Base-by-base conservation (phyloP, 768 basidiomycete genomes). In the Mycena filopes region DNA sequence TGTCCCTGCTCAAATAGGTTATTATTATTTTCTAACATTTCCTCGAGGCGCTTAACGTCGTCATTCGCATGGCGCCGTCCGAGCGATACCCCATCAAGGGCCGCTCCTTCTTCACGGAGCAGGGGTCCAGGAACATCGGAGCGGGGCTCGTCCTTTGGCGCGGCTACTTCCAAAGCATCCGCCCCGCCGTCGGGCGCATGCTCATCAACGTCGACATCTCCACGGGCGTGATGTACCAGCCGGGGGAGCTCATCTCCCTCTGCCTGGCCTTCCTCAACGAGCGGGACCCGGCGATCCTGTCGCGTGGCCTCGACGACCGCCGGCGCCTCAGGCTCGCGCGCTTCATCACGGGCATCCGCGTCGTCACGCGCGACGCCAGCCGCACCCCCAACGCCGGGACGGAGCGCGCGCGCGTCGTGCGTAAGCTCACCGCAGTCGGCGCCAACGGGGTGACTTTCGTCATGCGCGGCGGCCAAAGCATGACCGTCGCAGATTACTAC, bases 121-220 rank as follows among this genome's bases (percentile, higher is more conserved):
- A 77, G 1, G 90, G 87, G 55, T 82, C 77, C 11, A 83, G 79
- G 48, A 70, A 76, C 29, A 80, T 93, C 26, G 89, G 91, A 1
- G 72, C 74, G 0, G 92, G 93, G 0, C 81, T 94, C 4, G 83
- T 87, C 16, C 81, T 93, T 0, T 92, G 91, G 91, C 83, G 92
- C 4, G 93, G 93, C 0, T 93, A 91, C 59, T 94, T 94, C 76
- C 93, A 94, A 72, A 91, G 89, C 0, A 83, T 93, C 15, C 83
- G 93, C 23, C 92, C 92, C 4, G 86, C 85, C 0, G 82, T 88
- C 20, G 87, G 87, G 0, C 78, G 79, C 0, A 84, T 94, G 70
- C 74, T 93, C 28, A 80, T 94, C 68, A 94, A 94, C 62, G 83
- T 94, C 67, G 93, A 94, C 65, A 91, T 93, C 49, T 87, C 89